Evolutionary conservation across 805 yeast species (phyloP), one percentile per base, ranked within the genome.

Genomic region (Yarrowia phangngaensis): DNA sequence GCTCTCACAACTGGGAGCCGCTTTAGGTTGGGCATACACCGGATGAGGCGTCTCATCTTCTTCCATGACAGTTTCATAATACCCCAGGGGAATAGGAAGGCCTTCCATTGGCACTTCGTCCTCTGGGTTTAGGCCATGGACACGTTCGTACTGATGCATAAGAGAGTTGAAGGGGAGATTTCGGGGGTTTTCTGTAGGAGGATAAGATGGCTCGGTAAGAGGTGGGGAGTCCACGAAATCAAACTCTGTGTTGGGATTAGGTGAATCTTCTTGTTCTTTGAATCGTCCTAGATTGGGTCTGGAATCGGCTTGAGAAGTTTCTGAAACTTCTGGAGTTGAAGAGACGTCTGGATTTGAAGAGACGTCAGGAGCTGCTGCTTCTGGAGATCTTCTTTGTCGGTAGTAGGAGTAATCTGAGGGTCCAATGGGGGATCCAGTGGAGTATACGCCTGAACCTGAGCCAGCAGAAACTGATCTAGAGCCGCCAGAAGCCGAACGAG

Each of bases 121-220:
- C 17, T 43, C 49, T 12, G 48, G 35, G 3, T 35, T 35, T 12
- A 46, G 19, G 11, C 50, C 50, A 15, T 46, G 50, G 4, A 36
- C 47, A 3, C 50, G 50, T 22, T 46, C 50, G 24, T 46, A 46
- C 48, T 46, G 50, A n/a, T 46, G 50, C 43, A 46, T 27, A 24
- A 46, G 30, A 15, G 50, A 46, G 33, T 46, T 46, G 32, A 46
- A 19, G 33, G 50, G 48, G 26, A 46, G 27, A 31, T 41, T 41
- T 12, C 48, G 35, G 9, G 34, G 19, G 34, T 41, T 29, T 12
- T 41, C 48, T 2, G 35, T 22, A 8, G 28, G 19, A 12, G 20
- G 34, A 27, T 41, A 28, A 20, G 48, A 41, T n/a, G 48, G 20
- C 20, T 28, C 28, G 15, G 48, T 22, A 27, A 35, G 28, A 7